Evolutionary conservation across 176 grass and related monocot genomes (phyloP).

Genomic region (Musa troglodytarum): DNA sequence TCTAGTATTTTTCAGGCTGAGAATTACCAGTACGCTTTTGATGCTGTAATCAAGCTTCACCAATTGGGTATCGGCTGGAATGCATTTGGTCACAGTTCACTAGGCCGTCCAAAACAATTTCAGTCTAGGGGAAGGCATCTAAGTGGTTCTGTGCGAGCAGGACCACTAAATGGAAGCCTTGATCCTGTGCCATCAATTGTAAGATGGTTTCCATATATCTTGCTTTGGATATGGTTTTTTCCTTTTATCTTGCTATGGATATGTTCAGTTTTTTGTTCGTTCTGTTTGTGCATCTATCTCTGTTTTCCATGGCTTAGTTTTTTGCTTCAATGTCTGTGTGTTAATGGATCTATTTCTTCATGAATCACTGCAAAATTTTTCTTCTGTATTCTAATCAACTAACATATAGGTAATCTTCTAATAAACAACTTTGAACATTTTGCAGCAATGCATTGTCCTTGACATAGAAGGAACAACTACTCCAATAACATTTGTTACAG

Average conservation of each 20-base stretch:
- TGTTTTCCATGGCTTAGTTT: neutral
- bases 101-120: conserved; percentile 36
- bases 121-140: conserved; percentile 10
- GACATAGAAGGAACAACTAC: conserved; percentile 96
- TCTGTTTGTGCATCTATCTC: conserved; percentile 3
- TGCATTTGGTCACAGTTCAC: conserved; percentile 51
- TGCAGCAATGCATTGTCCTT: conserved; percentile 63
- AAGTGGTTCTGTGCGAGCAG: conserved; percentile 22
- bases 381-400: neutral
- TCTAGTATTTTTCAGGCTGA: conserved; percentile 53
- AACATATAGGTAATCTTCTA: neutral
- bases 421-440: neutral
- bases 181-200: conserved; percentile 48
- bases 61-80: conserved; percentile 78
- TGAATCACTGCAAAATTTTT: neutral
- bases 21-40: conserved; percentile 85
- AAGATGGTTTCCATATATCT: conserved; percentile 16
- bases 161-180: conserved; percentile 37
- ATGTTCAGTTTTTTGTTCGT: neutral
- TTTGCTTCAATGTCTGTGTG: conserved; percentile 3
- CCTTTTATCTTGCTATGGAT: neutral
- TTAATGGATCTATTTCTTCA: neutral
- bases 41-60: conserved; percentile 77
- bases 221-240: neutral
- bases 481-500: conserved; percentile 90